Conservation (phyloP, 2,329 filamentous ascomycete genomes). For the Alternaria sp. region DNA sequence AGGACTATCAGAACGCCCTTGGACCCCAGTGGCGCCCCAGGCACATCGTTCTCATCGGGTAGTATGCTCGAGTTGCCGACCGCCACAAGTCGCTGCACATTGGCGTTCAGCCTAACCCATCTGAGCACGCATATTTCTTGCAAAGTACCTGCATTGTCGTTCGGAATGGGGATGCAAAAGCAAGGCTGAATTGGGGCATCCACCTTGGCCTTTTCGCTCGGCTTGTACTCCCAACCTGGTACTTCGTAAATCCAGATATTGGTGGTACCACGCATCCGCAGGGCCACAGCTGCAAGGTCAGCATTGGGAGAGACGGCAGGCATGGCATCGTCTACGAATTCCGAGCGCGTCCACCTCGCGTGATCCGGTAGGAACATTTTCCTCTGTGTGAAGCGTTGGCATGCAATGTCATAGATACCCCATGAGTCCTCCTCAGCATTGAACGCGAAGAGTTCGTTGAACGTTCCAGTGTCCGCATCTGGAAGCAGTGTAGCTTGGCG, state of each 20-base stretch:
- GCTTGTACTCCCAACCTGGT: conserved; percentile 44
- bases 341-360: conserved; percentile 47
- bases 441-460: conserved; percentile 51
- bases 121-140: conserved; percentile 47
- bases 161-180: conserved; percentile 45
- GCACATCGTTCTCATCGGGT: conserved; percentile 31
- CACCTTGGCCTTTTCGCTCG: conserved; percentile 29
- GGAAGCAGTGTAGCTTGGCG: conserved; percentile 49
- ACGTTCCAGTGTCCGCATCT: conserved; percentile 45
- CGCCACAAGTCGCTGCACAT: conserved; percentile 46
- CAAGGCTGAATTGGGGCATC: conserved; percentile 47
- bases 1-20: conserved; percentile 48
- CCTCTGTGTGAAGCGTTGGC: conserved; percentile 46
- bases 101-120: conserved; percentile 41
- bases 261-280: conserved; percentile 47
- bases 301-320: conserved; percentile 48
- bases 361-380: conserved; percentile 49
- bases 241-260: conserved; percentile 50
- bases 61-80: conserved; percentile 44
- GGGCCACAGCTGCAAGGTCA: conserved; percentile 47
- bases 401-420: conserved; percentile 50
- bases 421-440: conserved; percentile 49
- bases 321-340: conserved; percentile 50
- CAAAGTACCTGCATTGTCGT: conserved; percentile 37
- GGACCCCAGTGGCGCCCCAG: conserved; percentile 37